Percentiles rank a stretch among this genome's conserved stretches.
Conservation (phyloP, 2,329 filamentous ascomycete species). For the Xylariales sp. region DNA sequence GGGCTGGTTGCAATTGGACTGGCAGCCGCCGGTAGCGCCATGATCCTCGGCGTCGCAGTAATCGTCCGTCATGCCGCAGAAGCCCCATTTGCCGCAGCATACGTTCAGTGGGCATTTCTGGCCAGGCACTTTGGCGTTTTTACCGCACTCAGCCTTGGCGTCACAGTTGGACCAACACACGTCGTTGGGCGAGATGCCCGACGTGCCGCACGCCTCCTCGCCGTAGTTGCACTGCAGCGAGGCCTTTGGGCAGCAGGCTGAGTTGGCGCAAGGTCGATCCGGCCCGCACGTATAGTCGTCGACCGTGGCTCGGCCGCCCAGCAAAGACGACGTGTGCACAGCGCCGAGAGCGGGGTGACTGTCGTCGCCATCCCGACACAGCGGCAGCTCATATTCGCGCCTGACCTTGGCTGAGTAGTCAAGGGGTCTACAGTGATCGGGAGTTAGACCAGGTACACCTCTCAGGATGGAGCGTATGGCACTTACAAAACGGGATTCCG, state of each 20-base stretch:
- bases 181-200: constrained; percentile 12
- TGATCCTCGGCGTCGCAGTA: constrained; percentile 21
- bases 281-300: background rate
- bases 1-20: constrained; percentile 20
- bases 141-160: constrained; percentile 30
- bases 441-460: no score
- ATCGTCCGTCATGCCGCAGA: constrained; percentile 11
- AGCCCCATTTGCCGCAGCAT: constrained; percentile 16
- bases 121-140: constrained; percentile 17
- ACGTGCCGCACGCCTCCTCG: constrained; percentile 4
- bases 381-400: no score
- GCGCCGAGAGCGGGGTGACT: no score
- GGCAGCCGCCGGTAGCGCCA: constrained; percentile 15
- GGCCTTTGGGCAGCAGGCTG: constrained; percentile 6
- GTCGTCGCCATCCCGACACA: no score
- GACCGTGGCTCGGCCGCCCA: background rate
- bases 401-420: no score
- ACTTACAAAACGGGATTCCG: no score
- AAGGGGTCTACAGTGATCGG: no score
- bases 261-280: constrained; percentile 5
- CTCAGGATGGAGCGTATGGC: no score
- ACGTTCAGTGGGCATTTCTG: constrained; percentile 32
- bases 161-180: constrained; percentile 27
- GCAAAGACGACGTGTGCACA: no score
- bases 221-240: constrained; percentile 3